Base-by-base conservation (phyloP, 2,329 filamentous ascomycete species). In the Pestalotiopsis sp. region DNA sequence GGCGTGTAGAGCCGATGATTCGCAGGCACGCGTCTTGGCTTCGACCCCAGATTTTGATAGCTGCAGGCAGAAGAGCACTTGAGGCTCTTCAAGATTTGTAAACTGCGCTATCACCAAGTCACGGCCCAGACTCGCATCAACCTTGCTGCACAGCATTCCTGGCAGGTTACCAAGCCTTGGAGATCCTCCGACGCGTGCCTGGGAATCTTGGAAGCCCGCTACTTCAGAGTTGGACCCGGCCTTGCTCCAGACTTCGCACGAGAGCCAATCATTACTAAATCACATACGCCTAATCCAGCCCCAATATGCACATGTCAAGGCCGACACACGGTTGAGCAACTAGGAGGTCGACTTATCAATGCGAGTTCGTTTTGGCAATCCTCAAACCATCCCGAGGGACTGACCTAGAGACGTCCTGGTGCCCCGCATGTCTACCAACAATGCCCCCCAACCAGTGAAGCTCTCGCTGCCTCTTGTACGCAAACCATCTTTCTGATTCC, bases 401-500 rank as follows among this genome's bases (percentile, higher is more conserved):
- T 52, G 45, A 20, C 17, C 14, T 23, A 17, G 45, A 52, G 4
- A 23, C 20, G 31, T 5, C 5, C 45, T 23, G 45, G 73, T 74
- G 77, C 78, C 78, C 81, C 78, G 79, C 79, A 88, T 88, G 86
- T 86, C 85, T 81, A 79, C 83, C 73, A 84, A 77, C 75, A 83
- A 84, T 85, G 82, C 85, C 71, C 83, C 86, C 72, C 88, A 90
- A 81, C 91, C 92, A 70, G 92, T 95, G 83, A 94, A 94, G 84
- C 88, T 95, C 72, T 95, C 93, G 70, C 86, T 95, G 70, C 93
- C 93, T 72, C 85, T 93, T 75, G 90, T 91, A 84, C 7, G 63
- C 58, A 12, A 12, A 13, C 52, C 27, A 31, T 65, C n/a, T 56
- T 25, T 20, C 41, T 61, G 7, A 6, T 14, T 20, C 65, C 60